Conservation (phyloP, 1,139 yeast genomes). For the Scheffersomyces parashehatae region DNA sequence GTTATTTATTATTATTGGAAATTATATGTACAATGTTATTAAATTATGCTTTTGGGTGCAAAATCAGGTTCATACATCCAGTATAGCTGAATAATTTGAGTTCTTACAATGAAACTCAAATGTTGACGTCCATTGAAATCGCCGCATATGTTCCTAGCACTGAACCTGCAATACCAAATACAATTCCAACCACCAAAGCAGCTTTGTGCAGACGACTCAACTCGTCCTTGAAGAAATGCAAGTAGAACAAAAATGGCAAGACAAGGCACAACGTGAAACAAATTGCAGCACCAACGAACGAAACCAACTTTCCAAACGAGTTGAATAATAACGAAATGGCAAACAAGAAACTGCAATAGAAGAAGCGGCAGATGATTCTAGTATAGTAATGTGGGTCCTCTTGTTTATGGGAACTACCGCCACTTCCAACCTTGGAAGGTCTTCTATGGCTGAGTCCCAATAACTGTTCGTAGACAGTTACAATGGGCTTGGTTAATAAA, state of each 20-base stretch:
- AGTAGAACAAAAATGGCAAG: conserved; percentile 72
- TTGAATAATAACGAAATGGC: conserved; percentile 62
- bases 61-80: too few species aligned
- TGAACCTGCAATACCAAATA: conserved; percentile 47
- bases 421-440: not conserved
- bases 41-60: too few species aligned
- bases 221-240: conserved; percentile 53
- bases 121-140: conserved; percentile 16
- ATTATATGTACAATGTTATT: too few species aligned
- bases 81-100: too few species aligned
- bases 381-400: conserved; percentile 1
- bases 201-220: conserved; percentile 38
- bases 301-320: conserved; percentile 79
- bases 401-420: conserved; percentile 1
- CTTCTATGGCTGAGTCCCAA: conserved; percentile 6
- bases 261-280: conserved; percentile 81
- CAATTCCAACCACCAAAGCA: conserved; percentile 47
- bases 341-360: conserved; percentile 31
- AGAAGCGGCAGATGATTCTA: conserved; percentile 21
- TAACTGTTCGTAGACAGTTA: conserved; percentile 38
- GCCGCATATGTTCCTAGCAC: conserved; percentile 49
- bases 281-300: conserved; percentile 78
- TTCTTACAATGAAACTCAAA: not conserved
- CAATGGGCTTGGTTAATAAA: conserved; percentile 38
- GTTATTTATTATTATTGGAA: too few species aligned